A percentile compares a stretch with the other conserved stretches of the same genome.
Conservation (phyloP, 352 stramenopile genomes). For the Pilasporangium apinafurcum region DNA sequence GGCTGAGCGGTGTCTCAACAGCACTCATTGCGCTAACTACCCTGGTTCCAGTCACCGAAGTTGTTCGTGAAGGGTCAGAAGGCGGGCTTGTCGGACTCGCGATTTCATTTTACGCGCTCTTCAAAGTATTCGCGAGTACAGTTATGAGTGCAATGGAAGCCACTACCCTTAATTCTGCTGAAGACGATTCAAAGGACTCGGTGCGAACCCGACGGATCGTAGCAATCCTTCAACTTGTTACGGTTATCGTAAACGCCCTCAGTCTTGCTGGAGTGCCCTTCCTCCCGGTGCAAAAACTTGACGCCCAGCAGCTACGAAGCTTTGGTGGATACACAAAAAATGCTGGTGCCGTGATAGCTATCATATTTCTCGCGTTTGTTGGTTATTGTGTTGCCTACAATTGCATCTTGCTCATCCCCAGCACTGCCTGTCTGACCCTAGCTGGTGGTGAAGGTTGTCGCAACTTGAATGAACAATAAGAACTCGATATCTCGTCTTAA, state of each 20-base stretch:
- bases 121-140: constrained; percentile 10
- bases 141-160: constrained; percentile 5
- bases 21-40: constrained; percentile 27
- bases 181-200: constrained; percentile 1
- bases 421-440: constrained; percentile 1
- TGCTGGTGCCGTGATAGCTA: constrained; percentile 21
- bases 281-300: constrained; percentile 32
- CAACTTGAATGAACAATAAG: no score
- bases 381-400: constrained; percentile 45
- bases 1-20: constrained; percentile 15
- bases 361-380: constrained; percentile 29
- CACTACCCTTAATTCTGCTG: not conserved
- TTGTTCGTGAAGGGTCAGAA: constrained; percentile 7
- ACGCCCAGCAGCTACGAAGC: constrained; percentile 29
- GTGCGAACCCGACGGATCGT: not conserved
- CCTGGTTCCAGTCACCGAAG: constrained; percentile 16
- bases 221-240: constrained; percentile 3
- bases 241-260: constrained; percentile 4
- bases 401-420: constrained; percentile 27
- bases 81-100: constrained; percentile 7
- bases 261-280: constrained; percentile 8
- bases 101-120: constrained; percentile 9
- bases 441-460: not conserved
- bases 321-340: constrained; percentile 44
- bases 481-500: no score